phyloP scores from a whole-genome alignment of 805 yeast genomes.

The Teunomyces aglyptinius region DNA sequence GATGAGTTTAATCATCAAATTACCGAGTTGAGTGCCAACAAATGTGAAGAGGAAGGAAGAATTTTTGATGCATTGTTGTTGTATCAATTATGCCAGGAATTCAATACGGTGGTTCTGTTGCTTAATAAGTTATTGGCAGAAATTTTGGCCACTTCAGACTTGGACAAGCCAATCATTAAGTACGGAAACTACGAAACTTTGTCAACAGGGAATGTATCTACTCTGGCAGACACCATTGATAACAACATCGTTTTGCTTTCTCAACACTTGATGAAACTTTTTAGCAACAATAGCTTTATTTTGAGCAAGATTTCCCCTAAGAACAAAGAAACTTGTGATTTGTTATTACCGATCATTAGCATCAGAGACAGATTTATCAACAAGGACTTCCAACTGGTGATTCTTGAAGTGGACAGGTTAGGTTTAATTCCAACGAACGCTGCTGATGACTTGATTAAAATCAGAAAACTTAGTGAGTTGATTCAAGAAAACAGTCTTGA shows the following conservation, averaged over 20 bases:
- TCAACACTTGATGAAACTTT: constrained; percentile 42
- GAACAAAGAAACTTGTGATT: constrained; percentile 63
- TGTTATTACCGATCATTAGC: constrained; percentile 62
- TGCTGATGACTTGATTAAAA: constrained; percentile 51
- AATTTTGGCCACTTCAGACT: constrained; percentile 65
- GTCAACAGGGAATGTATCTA: constrained; percentile 16
- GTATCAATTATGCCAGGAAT: constrained; percentile 86
- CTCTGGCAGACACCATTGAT: constrained; percentile 38
- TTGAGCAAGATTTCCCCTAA: constrained; percentile 51
- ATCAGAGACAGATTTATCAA: constrained; percentile 60
- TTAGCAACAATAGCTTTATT: constrained; percentile 58
- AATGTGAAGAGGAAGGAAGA: constrained; percentile 91
- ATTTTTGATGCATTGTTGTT: constrained; percentile 78
- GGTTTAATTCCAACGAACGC: constrained; percentile 61
- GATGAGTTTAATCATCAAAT: constrained; percentile 64
- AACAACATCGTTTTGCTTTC: constrained; percentile 49
- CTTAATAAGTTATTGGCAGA: constrained; percentile 80
- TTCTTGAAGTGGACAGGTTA: constrained; percentile 55
- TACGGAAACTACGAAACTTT: constrained; percentile 36
- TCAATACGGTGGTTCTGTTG: constrained; percentile 71
- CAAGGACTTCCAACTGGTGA: constrained; percentile 57
- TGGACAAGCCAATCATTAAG: constrained; percentile 53
- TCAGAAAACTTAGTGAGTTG: constrained; percentile 63
- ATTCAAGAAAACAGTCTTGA: constrained; percentile 59
- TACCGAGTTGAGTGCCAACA: constrained; percentile 79